Base-by-base conservation (phyloP, 2,329 filamentous ascomycete species). In the Orbilia ellipsospora region DNA sequence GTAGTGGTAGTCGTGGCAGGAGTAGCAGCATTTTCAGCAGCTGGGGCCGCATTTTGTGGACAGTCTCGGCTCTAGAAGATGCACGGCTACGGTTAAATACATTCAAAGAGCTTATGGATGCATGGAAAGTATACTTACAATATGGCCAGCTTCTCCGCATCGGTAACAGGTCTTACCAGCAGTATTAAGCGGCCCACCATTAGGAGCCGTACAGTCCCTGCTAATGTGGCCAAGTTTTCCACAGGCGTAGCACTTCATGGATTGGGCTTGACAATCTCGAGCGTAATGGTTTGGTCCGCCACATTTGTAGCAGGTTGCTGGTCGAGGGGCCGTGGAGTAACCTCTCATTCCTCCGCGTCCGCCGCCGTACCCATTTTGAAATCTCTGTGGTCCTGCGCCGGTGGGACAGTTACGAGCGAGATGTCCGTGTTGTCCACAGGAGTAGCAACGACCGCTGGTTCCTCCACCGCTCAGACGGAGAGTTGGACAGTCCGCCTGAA, bases 91-190 rank as follows among this genome's bases (percentile, higher is more conserved):
- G 23, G 20, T 36, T 12, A 50, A 28, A 28, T 36, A 1, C 4
- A 13, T n/a, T 60, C 13, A 36, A 8, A 16, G 8, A 64, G 16
- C 26, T 67, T 42, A n/a, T 23, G 40, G 13, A 50, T 13, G 18
- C 10, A 26, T 42, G 26, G 50, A n/a, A 26, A 31, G 28, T 31
- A 10, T 40, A 68, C 72, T 75, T 72, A 77, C 73, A n/a, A 77
- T 77, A 84, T 98, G 94, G 63, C 95, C 95, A 72, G 93, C 89
- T 85, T 97, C 92, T 79, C 94, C 93, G 82, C 95, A 99, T 83
- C 94, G 91, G 86, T 99, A 99, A 89, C 95, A 99, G 78, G 94
- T 97, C 89, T 98, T 99, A 82, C 94, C 94, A 77, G 92, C 93
- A 78, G 93, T 96, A 88, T 95, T 97, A 79, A 98, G 87, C 55